Evolutionary conservation across 768 basidiomycete genomes (phyloP).

Genomic region (Kwoniella sp.): DNA sequence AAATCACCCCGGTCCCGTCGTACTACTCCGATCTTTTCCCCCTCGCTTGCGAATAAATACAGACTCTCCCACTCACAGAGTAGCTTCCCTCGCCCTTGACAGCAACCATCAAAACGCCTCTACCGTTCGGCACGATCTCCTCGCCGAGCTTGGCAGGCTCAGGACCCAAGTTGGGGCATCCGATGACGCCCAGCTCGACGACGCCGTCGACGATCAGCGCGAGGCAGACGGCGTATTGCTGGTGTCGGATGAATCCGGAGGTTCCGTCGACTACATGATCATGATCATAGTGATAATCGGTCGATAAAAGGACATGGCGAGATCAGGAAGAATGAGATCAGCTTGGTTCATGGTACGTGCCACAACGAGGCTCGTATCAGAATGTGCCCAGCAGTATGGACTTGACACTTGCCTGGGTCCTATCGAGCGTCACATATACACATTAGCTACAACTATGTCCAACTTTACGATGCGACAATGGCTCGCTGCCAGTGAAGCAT

Average conservation of each 20-base stretch:
- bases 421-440: not conserved
- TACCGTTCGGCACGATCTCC: slow-evolving; percentile 55
- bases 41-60: not conserved
- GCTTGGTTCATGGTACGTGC: too few relatives aligned
- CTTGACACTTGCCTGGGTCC: slow-evolving; percentile 29
- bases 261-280: slow-evolving; percentile 85
- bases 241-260: slow-evolving; percentile 87
- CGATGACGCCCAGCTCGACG: slow-evolving; percentile 81
- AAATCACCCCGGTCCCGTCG: too few relatives aligned
- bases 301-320: too few relatives aligned
- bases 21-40: not conserved
- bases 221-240: slow-evolving; percentile 90
- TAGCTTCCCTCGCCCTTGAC: slow-evolving; percentile 75
- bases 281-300: slow-evolving; percentile 57
- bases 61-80: slow-evolving; percentile 34
- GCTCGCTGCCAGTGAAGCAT: too few relatives aligned
- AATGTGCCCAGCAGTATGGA: not conserved
- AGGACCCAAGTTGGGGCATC: slow-evolving; percentile 79
- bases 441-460: too few relatives aligned
- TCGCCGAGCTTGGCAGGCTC: slow-evolving; percentile 65
- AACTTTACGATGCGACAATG: too few relatives aligned
- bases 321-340: too few relatives aligned
- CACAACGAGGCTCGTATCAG: not conserved
- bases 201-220: slow-evolving; percentile 76
- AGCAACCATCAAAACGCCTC: slow-evolving; percentile 82